Evolutionary conservation across 768 basidiomycete species (phyloP).

Genomic region (Leccinum pellstonianum): DNA sequence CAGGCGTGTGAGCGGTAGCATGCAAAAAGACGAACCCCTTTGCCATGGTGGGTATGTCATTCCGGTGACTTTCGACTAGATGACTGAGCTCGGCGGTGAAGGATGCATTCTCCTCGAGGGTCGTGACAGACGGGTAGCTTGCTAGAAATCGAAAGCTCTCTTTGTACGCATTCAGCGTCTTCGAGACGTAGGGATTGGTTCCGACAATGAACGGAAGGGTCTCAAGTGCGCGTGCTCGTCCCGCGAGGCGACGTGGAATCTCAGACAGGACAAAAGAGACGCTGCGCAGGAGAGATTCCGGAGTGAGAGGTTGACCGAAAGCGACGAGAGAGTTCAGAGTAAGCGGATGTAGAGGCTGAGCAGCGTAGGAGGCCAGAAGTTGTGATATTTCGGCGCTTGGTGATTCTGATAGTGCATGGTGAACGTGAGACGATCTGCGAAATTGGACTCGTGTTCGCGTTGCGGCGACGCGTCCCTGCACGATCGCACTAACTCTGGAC

Average conservation of each 20-base stretch:
- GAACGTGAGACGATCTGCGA: conserved; percentile 27
- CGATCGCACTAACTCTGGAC: conserved; percentile 4
- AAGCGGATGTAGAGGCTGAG: conserved; percentile 63
- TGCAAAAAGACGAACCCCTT: conserved; percentile 60
- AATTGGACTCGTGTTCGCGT: conserved; percentile 9
- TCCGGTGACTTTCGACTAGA: conserved; percentile 73
- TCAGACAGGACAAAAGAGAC: conserved; percentile 72
- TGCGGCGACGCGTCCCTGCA: not conserved
- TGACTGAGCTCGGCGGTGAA: conserved; percentile 69
- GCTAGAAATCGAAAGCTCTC: conserved; percentile 70
- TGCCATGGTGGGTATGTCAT: conserved; percentile 89
- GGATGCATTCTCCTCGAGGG: conserved; percentile 62
- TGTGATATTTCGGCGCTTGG: conserved; percentile 52
- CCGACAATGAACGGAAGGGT: conserved; percentile 84
- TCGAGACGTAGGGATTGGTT: conserved; percentile 83
- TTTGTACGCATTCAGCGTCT: conserved; percentile 64
- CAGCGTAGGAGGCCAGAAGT: conserved; percentile 61
- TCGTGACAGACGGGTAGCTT: conserved; percentile 61
- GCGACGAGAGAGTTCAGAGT: conserved; percentile 73
- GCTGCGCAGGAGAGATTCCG: conserved; percentile 70
- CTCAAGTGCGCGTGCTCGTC: conserved; percentile 72
- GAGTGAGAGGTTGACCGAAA: conserved; percentile 70
- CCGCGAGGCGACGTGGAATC: conserved; percentile 74
- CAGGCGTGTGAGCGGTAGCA: not conserved
- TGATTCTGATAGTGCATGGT: conserved; percentile 44